Conservation (phyloP, 768 basidiomycete genomes). For the Suillus discolor region DNA sequence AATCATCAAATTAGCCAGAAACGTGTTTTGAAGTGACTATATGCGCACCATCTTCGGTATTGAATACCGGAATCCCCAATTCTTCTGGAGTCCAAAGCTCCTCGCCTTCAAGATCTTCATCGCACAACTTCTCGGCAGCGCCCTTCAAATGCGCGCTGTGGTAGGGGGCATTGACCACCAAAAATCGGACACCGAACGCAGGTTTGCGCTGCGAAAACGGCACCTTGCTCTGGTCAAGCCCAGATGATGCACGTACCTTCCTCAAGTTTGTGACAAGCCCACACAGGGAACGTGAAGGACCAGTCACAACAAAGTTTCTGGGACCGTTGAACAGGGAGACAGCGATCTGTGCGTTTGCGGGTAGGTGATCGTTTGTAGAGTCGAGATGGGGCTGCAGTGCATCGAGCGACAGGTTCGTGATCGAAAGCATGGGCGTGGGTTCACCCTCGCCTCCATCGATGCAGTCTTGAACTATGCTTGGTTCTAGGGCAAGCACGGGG, state of each 20-base stretch:
- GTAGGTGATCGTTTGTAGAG: constrained; percentile 87
- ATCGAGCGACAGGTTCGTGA: constrained; percentile 78
- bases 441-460: constrained; percentile 92
- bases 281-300: constrained; percentile 88
- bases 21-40: constrained; percentile 19
- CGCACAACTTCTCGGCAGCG: constrained; percentile 72
- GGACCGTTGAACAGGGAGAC: constrained; percentile 95
- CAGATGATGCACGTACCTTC: constrained; percentile 85
- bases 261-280: constrained; percentile 91
- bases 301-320: constrained; percentile 89
- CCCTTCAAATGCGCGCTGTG: constrained; percentile 85
- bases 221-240: constrained; percentile 90
- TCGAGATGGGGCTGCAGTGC: constrained; percentile 80
- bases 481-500: constrained; percentile 89
- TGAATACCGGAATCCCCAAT: constrained; percentile 82
- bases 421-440: constrained; percentile 91
- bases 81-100: constrained; percentile 76
- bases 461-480: constrained; percentile 82
- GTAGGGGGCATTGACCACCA: constrained; percentile 95
- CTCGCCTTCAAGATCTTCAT: constrained; percentile 74
- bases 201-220: constrained; percentile 95
- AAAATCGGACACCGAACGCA: constrained; percentile 89
- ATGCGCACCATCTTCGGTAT: constrained; percentile 87
- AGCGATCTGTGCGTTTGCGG: constrained; percentile 73
- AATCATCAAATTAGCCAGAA: constrained; percentile 16